Evolutionary conservation across 768 basidiomycete genomes (phyloP), one percentile per base, ranked within the genome.

Genomic region (Brasilioporus rufonigricans): DNA sequence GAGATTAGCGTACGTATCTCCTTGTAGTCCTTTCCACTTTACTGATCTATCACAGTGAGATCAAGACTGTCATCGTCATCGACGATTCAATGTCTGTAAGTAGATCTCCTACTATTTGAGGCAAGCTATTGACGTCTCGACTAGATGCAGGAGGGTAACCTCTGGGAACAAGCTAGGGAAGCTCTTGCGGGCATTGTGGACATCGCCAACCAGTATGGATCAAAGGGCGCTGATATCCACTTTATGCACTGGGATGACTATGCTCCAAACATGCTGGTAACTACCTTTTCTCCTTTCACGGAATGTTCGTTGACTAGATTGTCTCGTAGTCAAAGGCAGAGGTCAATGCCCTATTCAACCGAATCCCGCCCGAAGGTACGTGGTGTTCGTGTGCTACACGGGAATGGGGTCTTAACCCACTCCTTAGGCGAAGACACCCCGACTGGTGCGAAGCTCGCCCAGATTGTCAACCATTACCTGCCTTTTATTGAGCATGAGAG

Each of bases 161-260:
- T 74, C 13, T 79, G 78, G 78, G 41, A 50, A n/a, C 72, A 65
- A 50, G 64, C 77, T 2, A 57, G 74, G 29, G 76, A 75, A 35
- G 77, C 78, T 2, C 67, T 79, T 19, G 75, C 67, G 41, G 76
- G 71, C 45, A 68, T 78, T 24, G 68, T 73, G 5, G 72, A 76
- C 33, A 58, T 73, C 5, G 71, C 74, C 23, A 69, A 65, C 27
- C 57, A 65, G 35, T 72, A 74, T 45, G 75, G 71, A 16, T 66
- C 69, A 7, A 73, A 68, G 24, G 77, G 78, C 14, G 24, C 72
- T 44, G 78, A 79, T 38, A 64, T 79, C 14, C 69, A 76, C 56
- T 78, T 78, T 61, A 69, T 78, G 61, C 78, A 77, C 53, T 46
- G 50, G 12, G 58, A 61, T 29, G 65, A 59, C 52, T 73, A 67